phyloP scores from a whole-genome alignment of 371 early-diverging fungal species.

The Saksenaea oblongispora region DNA sequence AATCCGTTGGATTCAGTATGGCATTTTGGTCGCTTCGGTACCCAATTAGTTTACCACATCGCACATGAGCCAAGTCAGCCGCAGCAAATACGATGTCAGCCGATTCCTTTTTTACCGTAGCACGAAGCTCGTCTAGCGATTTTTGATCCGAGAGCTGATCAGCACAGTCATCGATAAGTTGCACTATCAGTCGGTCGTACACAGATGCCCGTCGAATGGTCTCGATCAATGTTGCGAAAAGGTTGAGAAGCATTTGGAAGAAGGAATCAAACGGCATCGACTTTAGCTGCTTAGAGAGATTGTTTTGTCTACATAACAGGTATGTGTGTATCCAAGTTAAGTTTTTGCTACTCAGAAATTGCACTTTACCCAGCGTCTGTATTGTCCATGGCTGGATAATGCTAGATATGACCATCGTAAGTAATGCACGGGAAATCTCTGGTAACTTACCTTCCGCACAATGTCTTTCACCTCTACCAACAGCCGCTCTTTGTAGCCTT shows the following conservation, averaged over 20 bases:
- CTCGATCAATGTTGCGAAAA: constrained; percentile 70
- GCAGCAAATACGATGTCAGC: constrained; percentile 71
- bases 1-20: constrained; percentile 82
- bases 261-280: constrained; percentile 84
- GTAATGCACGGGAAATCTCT: too few species aligned
- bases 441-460: constrained; percentile 62
- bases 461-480: constrained; percentile 73
- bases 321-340: background rate
- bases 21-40: constrained; percentile 89
- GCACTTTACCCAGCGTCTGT: background rate
- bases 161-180: constrained; percentile 42
- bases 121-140: constrained; percentile 1
- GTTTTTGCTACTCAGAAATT: background rate
- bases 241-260: constrained; percentile 68
- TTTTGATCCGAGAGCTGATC: constrained; percentile 12
- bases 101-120: constrained; percentile 44
- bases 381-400: constrained; percentile 7
- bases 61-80: constrained; percentile 81
- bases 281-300: constrained; percentile 51
- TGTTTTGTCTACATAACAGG: constrained; percentile 9
- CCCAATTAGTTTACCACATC: constrained; percentile 84
- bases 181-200: constrained; percentile 59
- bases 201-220: constrained; percentile 61
- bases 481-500: constrained; percentile 71
- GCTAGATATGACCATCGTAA: background rate